Base-by-base conservation (phyloP, 768 basidiomycete species). In the Pleurotus tuoliensis region DNA sequence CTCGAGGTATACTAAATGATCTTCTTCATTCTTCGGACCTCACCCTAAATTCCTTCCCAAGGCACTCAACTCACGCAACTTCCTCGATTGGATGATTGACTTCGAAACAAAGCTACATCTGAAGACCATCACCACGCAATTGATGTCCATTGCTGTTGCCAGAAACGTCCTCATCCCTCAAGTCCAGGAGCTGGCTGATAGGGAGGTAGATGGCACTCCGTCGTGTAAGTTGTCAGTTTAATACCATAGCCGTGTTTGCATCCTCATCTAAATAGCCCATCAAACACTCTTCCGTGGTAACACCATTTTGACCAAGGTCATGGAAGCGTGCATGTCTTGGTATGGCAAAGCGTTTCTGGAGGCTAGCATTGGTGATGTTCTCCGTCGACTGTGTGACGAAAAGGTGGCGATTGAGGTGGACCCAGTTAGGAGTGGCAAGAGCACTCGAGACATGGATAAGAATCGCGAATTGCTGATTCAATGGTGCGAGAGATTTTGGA, bases 401-500 rank as follows among this genome's bases (percentile, higher is more conserved):
- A 85, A 85, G 65, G 75, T 93, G 59, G 77, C 82, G 18, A 87
- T 95, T 54, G 94, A 95, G 68, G 87, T 92, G 20, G 90, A 94
- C 68, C 88, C 90, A 12, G 73, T 81, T 60, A 83, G 86, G 56
- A 83, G 81, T 46, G 76, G 81, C 12, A 88, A 85, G 66, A 67
- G 77, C 45, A 63, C 73, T 8, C 87, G 83, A 65, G 85, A 87
- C 45, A 71, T 83, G 22, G 87, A 88, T 57, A 79, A 80, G 30
- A 87, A 84, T 58, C 79, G 86, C 5, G 86, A 89, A 27, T 77
- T 78, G 41, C 77, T 95, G 41, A 82, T 87, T 4, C 73, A 82
- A 49, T 94, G 92, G 91, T 90, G 87, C 67, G 78, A 80, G 56
- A 84, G 86, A 61, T 82, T 92, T 62, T 93, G 92, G 92, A 81